A percentile compares a stretch with the other conserved stretches of the same genome.
Conservation (phyloP, 164 flowering plant species). For the Berberis vulgaris region DNA sequence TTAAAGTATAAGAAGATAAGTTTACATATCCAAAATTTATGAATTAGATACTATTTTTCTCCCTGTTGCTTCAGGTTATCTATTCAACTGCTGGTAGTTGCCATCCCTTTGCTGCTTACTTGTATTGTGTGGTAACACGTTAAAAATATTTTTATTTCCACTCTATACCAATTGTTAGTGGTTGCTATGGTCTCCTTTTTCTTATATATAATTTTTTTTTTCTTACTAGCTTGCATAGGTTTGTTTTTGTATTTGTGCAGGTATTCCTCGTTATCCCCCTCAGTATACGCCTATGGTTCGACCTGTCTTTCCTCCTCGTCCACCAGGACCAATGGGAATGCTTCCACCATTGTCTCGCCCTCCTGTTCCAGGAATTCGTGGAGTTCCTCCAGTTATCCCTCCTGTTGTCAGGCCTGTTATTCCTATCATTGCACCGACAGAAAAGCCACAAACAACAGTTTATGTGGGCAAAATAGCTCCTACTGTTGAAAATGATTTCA, state of each 20-base stretch:
- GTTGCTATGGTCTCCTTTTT: neutral
- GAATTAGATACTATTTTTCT: slow-evolving; percentile 31
- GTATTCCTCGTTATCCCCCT: slow-evolving; percentile 67
- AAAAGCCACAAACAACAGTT: slow-evolving; percentile 90
- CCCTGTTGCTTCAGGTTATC: slow-evolving; percentile 76
- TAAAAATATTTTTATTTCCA: slow-evolving; percentile 17
- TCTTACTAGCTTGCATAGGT: slow-evolving; percentile 70
- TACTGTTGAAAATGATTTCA: slow-evolving; percentile 85
- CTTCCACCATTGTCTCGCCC: slow-evolving; percentile 62
- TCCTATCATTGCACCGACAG: slow-evolving; percentile 62
- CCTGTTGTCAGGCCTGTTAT: slow-evolving; percentile 64
- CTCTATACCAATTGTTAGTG: neutral
- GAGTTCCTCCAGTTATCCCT: slow-evolving; percentile 55
- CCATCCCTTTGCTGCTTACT: slow-evolving; percentile 74
- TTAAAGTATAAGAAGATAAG: slow-evolving; percentile 61
- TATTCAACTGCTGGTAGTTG: slow-evolving; percentile 79
- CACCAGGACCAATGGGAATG: slow-evolving; percentile 55
- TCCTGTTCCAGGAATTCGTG: slow-evolving; percentile 62
- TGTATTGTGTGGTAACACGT: slow-evolving; percentile 62
- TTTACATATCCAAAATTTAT: slow-evolving; percentile 26
- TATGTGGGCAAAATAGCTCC: slow-evolving; percentile 88
- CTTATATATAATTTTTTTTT: slow-evolving; percentile 5
- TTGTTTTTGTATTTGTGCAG: slow-evolving; percentile 45
- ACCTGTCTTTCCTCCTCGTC: slow-evolving; percentile 68
- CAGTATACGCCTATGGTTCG: slow-evolving; percentile 63